Evolutionary conservation across 2,329 filamentous ascomycete genomes (phyloP), one percentile per base, ranked within the genome.

Genomic region (Fusarium gaditjirri): DNA sequence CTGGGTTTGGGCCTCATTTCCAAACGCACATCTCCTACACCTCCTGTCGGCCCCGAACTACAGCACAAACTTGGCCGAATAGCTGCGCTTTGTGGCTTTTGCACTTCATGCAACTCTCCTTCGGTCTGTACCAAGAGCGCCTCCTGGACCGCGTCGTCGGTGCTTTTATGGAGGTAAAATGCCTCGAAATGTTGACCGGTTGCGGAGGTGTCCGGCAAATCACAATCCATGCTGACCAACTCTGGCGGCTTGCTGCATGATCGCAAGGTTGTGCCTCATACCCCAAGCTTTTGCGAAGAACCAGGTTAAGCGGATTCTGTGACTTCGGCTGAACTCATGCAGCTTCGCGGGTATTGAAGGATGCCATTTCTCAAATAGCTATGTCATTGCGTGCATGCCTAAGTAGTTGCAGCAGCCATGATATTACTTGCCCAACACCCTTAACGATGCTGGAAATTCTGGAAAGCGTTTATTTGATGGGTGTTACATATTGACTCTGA

Each of bases 121-220:
- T 68, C 72, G 70, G 72, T 73, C 72, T 74, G 66, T 60, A 57
- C 59, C 52, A 70, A 33, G 43, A 69, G 41, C 68, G 61, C 71
- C 71, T 57, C 58, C 61, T 59, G 55, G 67, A 74, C 72, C 72
- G 55, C 41, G 41, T 72, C 44, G 65, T 74, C 72, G 72, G 72
- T 74, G 72, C 57, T 43, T 69, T 55, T 50, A 55, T 46, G 56
- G 49, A 19, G 43, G 50, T 55, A 59, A 62, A 62, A 68, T 61
- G 54, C 62, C 62, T 68, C 61, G 46, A 68, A 27, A 41, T 73
- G 62, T 71, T 73, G 69, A 74, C 72, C 72, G 72, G 72, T 68
- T 75, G 56, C 47, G 42, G 62, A 67, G 59, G 36, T 11, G 50
- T 49, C 54, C 47, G 46, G 57, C 72, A 73, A 74, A 75, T 74